Percentiles rank a stretch among this genome's conserved stretches.
Evolutionary conservation across 495 filamentous ascomycete genomes (phyloP).

Genomic region (Hyphodiscus hymeniophilus): DNA sequence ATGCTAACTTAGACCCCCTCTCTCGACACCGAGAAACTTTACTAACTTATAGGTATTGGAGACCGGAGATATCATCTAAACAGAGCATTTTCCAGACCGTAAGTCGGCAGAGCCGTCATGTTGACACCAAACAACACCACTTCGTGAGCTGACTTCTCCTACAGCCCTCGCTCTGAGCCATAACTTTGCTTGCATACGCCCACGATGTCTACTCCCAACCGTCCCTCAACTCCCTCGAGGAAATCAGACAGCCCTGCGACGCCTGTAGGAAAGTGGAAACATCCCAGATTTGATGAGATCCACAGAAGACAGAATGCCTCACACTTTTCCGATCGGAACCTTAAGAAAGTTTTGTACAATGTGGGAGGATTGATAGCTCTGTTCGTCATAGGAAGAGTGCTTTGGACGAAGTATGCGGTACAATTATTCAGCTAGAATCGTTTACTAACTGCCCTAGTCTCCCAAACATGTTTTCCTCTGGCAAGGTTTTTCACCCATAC

Average conservation of each 20-base stretch:
- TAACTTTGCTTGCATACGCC: neutral
- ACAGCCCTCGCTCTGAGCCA: neutral
- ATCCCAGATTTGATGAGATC: slow-evolving; percentile 76
- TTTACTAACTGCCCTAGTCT: too few species aligned
- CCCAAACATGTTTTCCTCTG: slow-evolving; percentile 23
- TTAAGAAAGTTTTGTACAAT: slow-evolving; percentile 60
- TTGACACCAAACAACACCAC: slow-evolving; percentile 15
- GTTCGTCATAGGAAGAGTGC: slow-evolving; percentile 13
- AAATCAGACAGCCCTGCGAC: slow-evolving; percentile 26
- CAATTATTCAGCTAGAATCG: neutral
- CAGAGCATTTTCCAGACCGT: neutral
- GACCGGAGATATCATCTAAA: neutral
- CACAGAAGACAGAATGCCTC: slow-evolving; percentile 61
- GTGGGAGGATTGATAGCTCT: slow-evolving; percentile 42
- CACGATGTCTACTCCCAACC: slow-evolving; percentile 14
- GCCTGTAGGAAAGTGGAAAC: slow-evolving; percentile 74
- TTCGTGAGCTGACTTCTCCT: slow-evolving; percentile 5
- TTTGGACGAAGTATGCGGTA: slow-evolving; percentile 14
- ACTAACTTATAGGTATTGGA: slow-evolving; percentile 24
- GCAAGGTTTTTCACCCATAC: slow-evolving; percentile 24
- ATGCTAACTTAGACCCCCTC: slow-evolving; percentile 16
- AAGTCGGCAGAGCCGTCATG: slow-evolving; percentile 1
- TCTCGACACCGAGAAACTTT: slow-evolving; percentile 4
- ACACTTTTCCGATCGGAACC: slow-evolving; percentile 63
- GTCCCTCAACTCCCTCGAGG: slow-evolving; percentile 33